Evolutionary conservation across 2,329 filamentous ascomycete genomes (phyloP).

Genomic region (Arthrobotrys sinensis): DNA sequence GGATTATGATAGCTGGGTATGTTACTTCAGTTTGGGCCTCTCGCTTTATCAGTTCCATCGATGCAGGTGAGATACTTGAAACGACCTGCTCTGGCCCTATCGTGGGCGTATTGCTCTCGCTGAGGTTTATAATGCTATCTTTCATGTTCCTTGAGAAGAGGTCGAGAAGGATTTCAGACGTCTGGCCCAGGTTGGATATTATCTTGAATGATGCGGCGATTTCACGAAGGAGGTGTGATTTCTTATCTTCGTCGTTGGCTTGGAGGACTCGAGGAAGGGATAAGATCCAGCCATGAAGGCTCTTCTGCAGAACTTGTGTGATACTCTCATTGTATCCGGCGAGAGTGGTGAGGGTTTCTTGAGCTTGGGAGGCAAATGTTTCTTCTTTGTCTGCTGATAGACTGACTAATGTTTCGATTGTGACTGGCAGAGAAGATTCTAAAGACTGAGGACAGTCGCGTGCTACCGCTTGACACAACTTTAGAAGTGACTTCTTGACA

Average conservation of each 20-base stretch:
- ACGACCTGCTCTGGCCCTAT: slow-evolving; percentile 39
- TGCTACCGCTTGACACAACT: slow-evolving; percentile 81
- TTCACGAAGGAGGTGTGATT: slow-evolving; percentile 80
- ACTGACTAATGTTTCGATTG: slow-evolving; percentile 85
- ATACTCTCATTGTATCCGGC: slow-evolving; percentile 63
- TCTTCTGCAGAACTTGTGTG: slow-evolving; percentile 63
- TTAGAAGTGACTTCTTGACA: slow-evolving; percentile 78
- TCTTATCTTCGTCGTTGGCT: slow-evolving; percentile 83
- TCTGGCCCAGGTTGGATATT: slow-evolving; percentile 75
- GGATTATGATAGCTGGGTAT: slow-evolving; percentile 69
- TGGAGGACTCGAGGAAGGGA: slow-evolving; percentile 88
- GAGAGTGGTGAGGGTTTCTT: slow-evolving; percentile 61
- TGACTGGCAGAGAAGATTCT: slow-evolving; percentile 77
- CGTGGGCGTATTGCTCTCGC: slow-evolving; percentile 63
- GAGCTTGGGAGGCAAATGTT: slow-evolving; percentile 61
- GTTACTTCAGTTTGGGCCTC: slow-evolving; percentile 13
- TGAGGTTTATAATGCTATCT: slow-evolving; percentile 77
- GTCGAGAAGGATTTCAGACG: slow-evolving; percentile 78
- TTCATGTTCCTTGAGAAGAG: slow-evolving; percentile 78
- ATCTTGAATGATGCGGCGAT: slow-evolving; percentile 81
- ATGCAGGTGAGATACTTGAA: slow-evolving; percentile 46
- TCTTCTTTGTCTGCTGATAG: slow-evolving; percentile 73
- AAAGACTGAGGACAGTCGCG: slow-evolving; percentile 84
- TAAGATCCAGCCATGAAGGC: slow-evolving; percentile 76
- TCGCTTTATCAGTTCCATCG: slow-evolving; percentile 52